Evolutionary conservation across 192 early-diverging fungal genomes (phyloP).

Genomic region (Entomortierella chlamydospora): DNA sequence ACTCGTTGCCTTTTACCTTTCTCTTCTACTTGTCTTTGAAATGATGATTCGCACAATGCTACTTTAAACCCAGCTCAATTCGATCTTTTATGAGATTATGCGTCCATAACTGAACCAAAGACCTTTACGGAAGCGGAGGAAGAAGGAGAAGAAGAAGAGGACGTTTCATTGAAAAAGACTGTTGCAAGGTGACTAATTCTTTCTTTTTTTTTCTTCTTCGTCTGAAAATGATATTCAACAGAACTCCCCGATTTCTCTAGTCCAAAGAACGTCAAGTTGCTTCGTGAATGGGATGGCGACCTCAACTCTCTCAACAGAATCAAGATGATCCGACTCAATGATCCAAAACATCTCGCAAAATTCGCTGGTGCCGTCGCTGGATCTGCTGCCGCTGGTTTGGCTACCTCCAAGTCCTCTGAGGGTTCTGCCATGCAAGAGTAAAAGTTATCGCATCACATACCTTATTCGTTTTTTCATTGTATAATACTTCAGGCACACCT

Average conservation of each 20-base stretch:
- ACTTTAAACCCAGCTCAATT: constrained; percentile 49
- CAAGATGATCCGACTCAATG: constrained; percentile 54
- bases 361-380: constrained; percentile 23
- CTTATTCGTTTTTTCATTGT: neutral
- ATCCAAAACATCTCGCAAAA: constrained; percentile 46
- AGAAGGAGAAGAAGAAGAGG: neutral
- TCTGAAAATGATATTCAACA: constrained; percentile 29
- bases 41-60: constrained; percentile 52
- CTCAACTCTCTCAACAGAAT: constrained; percentile 61
- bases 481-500: neutral
- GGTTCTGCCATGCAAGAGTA: constrained; percentile 49
- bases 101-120: constrained; percentile 20
- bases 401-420: constrained; percentile 7
- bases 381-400: constrained; percentile 28
- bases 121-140: neutral
- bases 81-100: constrained; percentile 35
- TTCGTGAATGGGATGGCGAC: constrained; percentile 68
- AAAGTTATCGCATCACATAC: neutral
- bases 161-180: too few species aligned
- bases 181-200: too few species aligned
- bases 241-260: constrained; percentile 68
- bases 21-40: neutral
- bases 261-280: constrained; percentile 59
- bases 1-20: neutral
- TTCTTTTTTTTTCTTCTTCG: too few species aligned